Base-by-base conservation (phyloP, 164 flowering plant genomes). In the Annona squamosa region DNA sequence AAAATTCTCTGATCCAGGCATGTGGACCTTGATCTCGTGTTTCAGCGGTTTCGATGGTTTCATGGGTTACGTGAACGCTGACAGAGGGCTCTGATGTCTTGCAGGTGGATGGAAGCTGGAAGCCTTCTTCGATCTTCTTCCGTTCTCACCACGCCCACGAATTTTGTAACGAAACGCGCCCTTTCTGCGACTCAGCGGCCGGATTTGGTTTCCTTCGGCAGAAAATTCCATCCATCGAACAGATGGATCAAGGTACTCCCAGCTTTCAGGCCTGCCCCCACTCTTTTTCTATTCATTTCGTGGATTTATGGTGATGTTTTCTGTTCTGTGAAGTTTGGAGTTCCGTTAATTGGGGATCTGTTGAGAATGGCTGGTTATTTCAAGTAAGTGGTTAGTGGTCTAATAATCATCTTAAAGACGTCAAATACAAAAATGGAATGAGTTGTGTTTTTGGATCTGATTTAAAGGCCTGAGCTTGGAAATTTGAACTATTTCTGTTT, bases 71-170 rank as follows among this genome's bases (percentile, higher is more conserved):
- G n/a, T 5, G 18, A 7, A 7, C 41, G 4, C 26, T 63, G 66
- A 37, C 3, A 12, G 26, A 63, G 66, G 66, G 6, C 6, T 63
- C 41, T 26, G 10, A 1, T 63, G 65, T 17, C 18, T 62, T 62
- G 65, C 6, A 67, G 41, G 74, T 73, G 78, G 72, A 84, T 83
- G 87, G 85, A 84, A 68, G 79, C 84, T 2, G 77, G 82, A 2
- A 56, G 80, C 19, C 69, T 76, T 66, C 65, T 75, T 46, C 77
- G 71, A 68, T 82, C 87, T 4, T 72, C 82, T 12, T 43, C 72
- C n/a, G 72, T 72, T 26, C 4, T 67, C 4, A 42, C 19, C 26
- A 41, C 74, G 48, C 68, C 77, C 56, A 2, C 69, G 1, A 72
- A 19, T 56, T 65, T 68, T 9, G 59, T 45, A 4, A 52, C 64